phyloP scores from a whole-genome alignment of 2,329 filamentous ascomycete species.

The Talaromyces sp. region DNA sequence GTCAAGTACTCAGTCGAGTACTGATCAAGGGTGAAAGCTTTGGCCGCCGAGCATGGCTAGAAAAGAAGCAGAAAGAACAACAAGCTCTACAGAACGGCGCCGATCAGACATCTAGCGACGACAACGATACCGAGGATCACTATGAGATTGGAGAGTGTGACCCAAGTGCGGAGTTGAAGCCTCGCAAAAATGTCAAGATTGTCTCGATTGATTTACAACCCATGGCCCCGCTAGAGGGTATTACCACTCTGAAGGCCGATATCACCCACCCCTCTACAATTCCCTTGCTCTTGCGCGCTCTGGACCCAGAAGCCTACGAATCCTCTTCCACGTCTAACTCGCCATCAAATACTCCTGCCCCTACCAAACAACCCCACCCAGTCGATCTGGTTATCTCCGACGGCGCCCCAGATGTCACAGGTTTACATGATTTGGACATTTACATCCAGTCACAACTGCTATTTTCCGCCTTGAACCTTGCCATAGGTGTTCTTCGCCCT shows the following conservation, averaged over 20 bases:
- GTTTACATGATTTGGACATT: conserved; percentile 94
- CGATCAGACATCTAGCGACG: conserved; percentile 7
- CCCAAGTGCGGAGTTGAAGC: conserved; percentile 41
- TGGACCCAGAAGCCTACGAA: conserved; percentile 71
- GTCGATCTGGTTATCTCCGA: conserved; percentile 95
- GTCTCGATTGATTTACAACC: conserved; percentile 95
- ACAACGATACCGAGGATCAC: conserved; percentile 31
- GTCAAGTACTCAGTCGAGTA: conserved; percentile 89
- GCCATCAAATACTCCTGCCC: conserved; percentile 22
- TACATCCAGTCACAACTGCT: conserved; percentile 96
- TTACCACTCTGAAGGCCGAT: conserved; percentile 88
- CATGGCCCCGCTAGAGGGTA: conserved; percentile 90
- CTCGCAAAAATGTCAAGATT: conserved; percentile 79
- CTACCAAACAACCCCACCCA: conserved; percentile 66
- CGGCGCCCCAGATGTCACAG: conserved; percentile 94
- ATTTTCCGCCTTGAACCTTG: conserved; percentile 90
- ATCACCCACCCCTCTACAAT: conserved; percentile 97
- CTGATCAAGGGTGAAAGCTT: conserved; percentile 93
- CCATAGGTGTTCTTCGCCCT: conserved; percentile 86
- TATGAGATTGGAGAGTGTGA: conserved; percentile 27
- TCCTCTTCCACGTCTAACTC: conserved; percentile 32
- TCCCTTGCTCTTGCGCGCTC: conserved; percentile 79
- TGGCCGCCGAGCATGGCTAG: conserved; percentile 81
- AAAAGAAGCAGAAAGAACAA: conserved; percentile 69
- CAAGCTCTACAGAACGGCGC: conserved; percentile 28